Base-by-base conservation (phyloP, 2,329 filamentous ascomycete genomes). In the Alternaria ethzedia region DNA sequence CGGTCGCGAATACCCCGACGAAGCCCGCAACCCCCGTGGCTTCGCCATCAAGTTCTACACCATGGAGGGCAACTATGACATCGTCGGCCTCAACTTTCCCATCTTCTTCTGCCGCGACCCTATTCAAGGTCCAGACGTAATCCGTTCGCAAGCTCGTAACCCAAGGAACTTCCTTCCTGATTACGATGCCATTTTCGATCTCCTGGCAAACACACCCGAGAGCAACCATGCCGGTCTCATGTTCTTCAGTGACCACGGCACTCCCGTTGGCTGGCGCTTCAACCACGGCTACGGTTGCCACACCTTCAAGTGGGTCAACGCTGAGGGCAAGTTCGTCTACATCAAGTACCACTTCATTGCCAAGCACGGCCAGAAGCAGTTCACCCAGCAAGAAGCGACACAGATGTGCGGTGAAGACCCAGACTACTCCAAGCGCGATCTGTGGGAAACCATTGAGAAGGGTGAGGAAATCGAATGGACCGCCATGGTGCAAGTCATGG, bases 1-100 rank as follows among this genome's bases (percentile, higher is more conserved):
- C 5, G 82, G 79, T 5, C 77, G 79, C 17, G 83, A 82, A 61
- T 83, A 79, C 54, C 78, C 83, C 5, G 83, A 85, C 59, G 75
- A 81, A 57, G 83, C 80, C 10, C 78, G 83, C 23, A 82, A 85
- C 61, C 81, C 82, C 3, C 79, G 83, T 58, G 83, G 83, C 0
- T 84, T 85, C 45, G 82, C 83, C 8, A 81, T 85, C 71, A 85
- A 85, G 66, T 82, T 85, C 63, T 83, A 84, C 57, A 85, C 83
- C 0, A 76, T 77, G 36, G 82, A 85, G 59, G 83, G 83, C 7
- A 84, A 84, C 65, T 84, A 83, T 45, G 83, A 85, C 62, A 82
- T 85, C 36, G 82, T 85, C 9, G 82, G 82, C 6, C 64, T 83
- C 11, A 84, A 85, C 70, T 83, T 82, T 56, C 83, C 83, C 7